Percentiles rank a stretch among this genome's conserved stretches.
Conservation (phyloP, 371 early-diverging fungal species). For the Lichtheimia hyalospora region DNA sequence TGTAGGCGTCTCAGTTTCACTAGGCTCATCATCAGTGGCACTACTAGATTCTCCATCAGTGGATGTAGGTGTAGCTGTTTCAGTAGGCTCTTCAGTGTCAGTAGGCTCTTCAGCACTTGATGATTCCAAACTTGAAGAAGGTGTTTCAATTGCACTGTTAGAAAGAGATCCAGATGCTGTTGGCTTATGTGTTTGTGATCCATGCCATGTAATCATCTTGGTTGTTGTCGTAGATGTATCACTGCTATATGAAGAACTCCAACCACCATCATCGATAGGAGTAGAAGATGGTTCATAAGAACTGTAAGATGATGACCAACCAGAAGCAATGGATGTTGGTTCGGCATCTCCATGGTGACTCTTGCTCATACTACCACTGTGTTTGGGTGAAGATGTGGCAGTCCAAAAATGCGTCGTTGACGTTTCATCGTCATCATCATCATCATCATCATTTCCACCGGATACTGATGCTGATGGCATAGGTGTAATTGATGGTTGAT, state of each 20-base stretch:
- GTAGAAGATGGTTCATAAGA: neutral
- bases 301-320: slow-evolving; percentile 6
- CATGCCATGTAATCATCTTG: too few relatives aligned
- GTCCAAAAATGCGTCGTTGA: neutral
- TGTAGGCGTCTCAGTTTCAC: slow-evolving; percentile 1
- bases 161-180: too few relatives aligned
- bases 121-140: too few relatives aligned
- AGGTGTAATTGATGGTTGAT: neutral
- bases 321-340: neutral
- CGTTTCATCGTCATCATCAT: slow-evolving; percentile 6
- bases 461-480: neutral
- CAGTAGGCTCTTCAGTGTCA: slow-evolving; percentile 3
- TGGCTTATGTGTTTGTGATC: too few relatives aligned
- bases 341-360: slow-evolving; percentile 5
- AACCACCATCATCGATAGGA: neutral
- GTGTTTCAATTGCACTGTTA: too few relatives aligned
- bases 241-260: too few relatives aligned
- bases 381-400: neutral
- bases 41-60: neutral
- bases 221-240: too few relatives aligned
- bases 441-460: neutral
- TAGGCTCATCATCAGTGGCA: slow-evolving; percentile 7
- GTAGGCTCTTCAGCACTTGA: slow-evolving; percentile 1
- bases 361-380: neutral
- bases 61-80: neutral